Conservation (phyloP, 148 eudicot genomes). For the Heliamphora exappendiculata region DNA sequence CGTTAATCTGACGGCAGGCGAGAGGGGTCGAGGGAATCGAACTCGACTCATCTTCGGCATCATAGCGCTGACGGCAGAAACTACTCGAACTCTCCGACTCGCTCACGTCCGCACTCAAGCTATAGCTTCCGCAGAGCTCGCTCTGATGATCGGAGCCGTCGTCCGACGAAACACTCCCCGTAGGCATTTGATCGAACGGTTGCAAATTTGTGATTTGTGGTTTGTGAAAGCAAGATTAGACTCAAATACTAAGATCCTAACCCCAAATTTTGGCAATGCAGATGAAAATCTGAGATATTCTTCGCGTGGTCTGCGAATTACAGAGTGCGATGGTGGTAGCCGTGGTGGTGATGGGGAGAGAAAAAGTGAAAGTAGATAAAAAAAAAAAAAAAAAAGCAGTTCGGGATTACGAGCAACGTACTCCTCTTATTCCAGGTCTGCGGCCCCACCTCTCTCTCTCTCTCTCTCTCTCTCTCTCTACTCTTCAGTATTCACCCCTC, state of each 20-base stretch:
- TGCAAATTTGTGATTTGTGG: background rate
- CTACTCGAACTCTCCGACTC: slow-evolving; percentile 23
- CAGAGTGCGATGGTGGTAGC: background rate
- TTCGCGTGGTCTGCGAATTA: background rate
- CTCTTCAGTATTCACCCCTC: background rate
- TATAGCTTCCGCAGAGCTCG: slow-evolving; percentile 20
- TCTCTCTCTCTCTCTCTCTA: slow-evolving; percentile 4
- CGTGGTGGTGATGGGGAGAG: slow-evolving; percentile 1
- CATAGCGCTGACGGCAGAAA: background rate
- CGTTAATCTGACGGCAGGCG: background rate
- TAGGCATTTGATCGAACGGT: background rate
- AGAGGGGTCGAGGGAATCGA: slow-evolving; percentile 10
- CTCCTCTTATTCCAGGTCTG: background rate
- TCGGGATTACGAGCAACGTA: background rate
- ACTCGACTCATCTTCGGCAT: slow-evolving; percentile 10
- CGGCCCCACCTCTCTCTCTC: background rate
- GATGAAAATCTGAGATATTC: background rate
- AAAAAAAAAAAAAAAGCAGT: too few relatives aligned
- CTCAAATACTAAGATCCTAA: background rate
- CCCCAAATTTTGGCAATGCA: background rate
- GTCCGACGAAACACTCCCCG: slow-evolving; percentile 18
- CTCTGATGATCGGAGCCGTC: slow-evolving; percentile 9
- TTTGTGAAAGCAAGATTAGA: background rate
- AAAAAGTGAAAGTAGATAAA: slow-evolving; percentile 5
- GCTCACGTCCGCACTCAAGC: slow-evolving; percentile 27